Percentiles rank a stretch among this genome's conserved stretches.
Conservation (phyloP, 441 rosid genomes). For the Eutrema salsugineum region DNA sequence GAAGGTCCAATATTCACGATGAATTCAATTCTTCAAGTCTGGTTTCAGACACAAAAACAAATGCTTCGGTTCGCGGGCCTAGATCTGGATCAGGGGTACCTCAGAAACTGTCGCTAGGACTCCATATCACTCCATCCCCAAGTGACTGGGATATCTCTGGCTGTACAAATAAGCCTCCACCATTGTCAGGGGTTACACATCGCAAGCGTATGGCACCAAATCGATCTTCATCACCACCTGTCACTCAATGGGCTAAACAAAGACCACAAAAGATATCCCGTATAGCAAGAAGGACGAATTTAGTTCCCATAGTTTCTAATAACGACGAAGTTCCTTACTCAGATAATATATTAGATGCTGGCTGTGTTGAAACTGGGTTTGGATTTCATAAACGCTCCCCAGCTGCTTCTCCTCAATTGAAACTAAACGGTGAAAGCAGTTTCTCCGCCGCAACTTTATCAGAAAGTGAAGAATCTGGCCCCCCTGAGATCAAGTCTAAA, state of each 20-base stretch:
- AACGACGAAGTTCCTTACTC: conserved; percentile 60
- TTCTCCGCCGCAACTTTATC: conserved; percentile 67
- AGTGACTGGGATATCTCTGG: conserved; percentile 89
- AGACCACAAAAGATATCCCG: conserved; percentile 91
- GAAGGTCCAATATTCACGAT: conserved; percentile 69
- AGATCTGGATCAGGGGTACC: conserved; percentile 65
- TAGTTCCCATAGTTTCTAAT: conserved; percentile 67
- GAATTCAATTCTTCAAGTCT: conserved; percentile 75
- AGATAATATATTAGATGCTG: conserved; percentile 70
- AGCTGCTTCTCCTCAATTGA: conserved; percentile 60
- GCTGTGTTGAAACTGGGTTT: conserved; percentile 58
- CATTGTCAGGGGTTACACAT: conserved; percentile 57
- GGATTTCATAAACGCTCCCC: conserved; percentile 66
- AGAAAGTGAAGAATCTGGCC: conserved; percentile 94
- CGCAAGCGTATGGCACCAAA: conserved; percentile 71
- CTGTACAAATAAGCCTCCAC: conserved; percentile 72
- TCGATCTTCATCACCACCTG: conserved; percentile 85
- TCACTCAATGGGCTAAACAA: conserved; percentile 86
- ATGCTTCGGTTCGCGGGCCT: conserved; percentile 68
- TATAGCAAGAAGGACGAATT: conserved; percentile 81
- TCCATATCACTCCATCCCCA: conserved; percentile 62
- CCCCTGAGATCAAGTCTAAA: conserved; percentile 74
- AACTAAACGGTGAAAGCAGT: conserved; percentile 46
- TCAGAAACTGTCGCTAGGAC: conserved; percentile 67
- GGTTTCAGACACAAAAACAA: conserved; percentile 60